phyloP scores from a whole-genome alignment of 371 early-diverging fungal species.

The Zychaea mexicana region DNA sequence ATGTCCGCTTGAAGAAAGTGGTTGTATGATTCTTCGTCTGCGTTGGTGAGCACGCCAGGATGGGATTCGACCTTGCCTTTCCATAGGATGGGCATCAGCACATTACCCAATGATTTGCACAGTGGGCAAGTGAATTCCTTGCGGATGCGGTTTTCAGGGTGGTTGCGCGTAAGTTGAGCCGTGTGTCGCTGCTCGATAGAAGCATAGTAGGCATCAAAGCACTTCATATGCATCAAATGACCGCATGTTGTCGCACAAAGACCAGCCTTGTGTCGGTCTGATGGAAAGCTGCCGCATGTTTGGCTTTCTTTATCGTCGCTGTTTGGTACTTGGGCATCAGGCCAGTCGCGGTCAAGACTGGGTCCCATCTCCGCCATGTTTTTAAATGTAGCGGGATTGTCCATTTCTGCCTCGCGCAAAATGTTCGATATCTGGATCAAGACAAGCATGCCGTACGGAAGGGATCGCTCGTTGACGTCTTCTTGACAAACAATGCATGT shows the following conservation, averaged over 20 bases:
- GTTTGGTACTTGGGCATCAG: slow-evolving; percentile 29
- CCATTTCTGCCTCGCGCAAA: slow-evolving; percentile 65
- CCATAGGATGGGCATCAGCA: slow-evolving; percentile 70
- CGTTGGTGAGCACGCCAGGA: slow-evolving; percentile 48
- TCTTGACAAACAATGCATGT: slow-evolving; percentile 97
- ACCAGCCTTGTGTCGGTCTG: slow-evolving; percentile 56
- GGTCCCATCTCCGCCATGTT: slow-evolving; percentile 52
- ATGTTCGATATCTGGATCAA: slow-evolving; percentile 81
- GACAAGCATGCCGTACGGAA: slow-evolving; percentile 83
- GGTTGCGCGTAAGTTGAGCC: slow-evolving; percentile 80
- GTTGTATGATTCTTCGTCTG: slow-evolving; percentile 29
- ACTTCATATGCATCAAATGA: slow-evolving; percentile 92
- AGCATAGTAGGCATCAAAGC: slow-evolving; percentile 83
- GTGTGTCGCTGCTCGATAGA: slow-evolving; percentile 80
- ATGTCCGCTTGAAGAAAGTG: slow-evolving; percentile 41
- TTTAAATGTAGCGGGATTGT: slow-evolving; percentile 46
- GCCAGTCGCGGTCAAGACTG: slow-evolving; percentile 50
- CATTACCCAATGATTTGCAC: slow-evolving; percentile 94
- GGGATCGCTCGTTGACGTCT: slow-evolving; percentile 68
- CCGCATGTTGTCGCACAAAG: slow-evolving; percentile 87
- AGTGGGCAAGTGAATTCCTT: slow-evolving; percentile 93
- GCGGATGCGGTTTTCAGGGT: slow-evolving; percentile 80
- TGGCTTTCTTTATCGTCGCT: neutral
- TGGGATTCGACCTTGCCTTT: slow-evolving; percentile 60
- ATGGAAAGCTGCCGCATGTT: slow-evolving; percentile 47